Conservation (phyloP, 768 basidiomycete genomes). For the Suillus plorans region DNA sequence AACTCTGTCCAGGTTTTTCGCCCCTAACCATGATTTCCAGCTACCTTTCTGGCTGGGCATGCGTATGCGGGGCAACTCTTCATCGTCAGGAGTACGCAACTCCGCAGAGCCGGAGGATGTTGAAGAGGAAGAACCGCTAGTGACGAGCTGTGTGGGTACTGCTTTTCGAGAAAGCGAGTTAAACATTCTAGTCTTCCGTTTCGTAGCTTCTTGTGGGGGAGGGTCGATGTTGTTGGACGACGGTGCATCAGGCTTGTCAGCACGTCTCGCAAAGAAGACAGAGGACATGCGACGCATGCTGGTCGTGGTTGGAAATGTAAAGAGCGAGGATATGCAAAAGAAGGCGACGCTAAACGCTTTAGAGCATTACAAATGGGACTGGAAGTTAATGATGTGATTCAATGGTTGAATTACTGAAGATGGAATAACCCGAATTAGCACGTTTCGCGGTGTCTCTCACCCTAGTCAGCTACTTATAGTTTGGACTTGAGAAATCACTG, state of each 20-base stretch:
- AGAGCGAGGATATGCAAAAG: constrained; percentile 13
- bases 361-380: constrained; percentile 39
- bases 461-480: constrained; percentile 2
- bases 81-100: constrained; percentile 63
- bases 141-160: constrained; percentile 22
- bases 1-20: constrained; percentile 30
- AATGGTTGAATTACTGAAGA: not conserved
- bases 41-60: constrained; percentile 40
- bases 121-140: constrained; percentile 56
- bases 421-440: constrained; percentile 10
- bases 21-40: constrained; percentile 59
- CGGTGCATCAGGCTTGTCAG: constrained; percentile 26
- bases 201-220: constrained; percentile 17
- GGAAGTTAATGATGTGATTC: constrained; percentile 7
- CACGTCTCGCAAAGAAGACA: constrained; percentile 46
- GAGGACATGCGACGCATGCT: constrained; percentile 66
- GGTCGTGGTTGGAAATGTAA: constrained; percentile 24
- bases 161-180: constrained; percentile 30
- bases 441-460: constrained; percentile 7
- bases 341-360: constrained; percentile 16
- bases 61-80: constrained; percentile 33
- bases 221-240: constrained; percentile 16
- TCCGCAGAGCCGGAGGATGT: constrained; percentile 53
- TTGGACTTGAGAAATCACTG: not conserved
- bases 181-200: constrained; percentile 22